phyloP scores from a whole-genome alignment of 768 basidiomycete species.

The Leccinum uliginosum region DNA sequence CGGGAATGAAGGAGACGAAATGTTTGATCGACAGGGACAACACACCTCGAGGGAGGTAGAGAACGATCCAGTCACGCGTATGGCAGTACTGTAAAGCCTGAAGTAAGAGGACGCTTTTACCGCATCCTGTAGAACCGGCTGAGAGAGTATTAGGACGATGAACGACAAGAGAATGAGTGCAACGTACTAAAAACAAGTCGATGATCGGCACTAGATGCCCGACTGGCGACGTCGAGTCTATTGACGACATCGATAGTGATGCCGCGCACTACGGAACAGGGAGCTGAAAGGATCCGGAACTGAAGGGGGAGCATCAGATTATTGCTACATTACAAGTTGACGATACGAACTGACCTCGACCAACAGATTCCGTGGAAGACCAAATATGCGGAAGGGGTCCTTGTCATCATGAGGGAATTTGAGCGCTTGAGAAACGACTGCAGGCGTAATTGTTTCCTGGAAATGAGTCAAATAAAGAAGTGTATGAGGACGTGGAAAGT shows the following conservation, averaged over 20 bases:
- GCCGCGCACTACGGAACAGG: slow-evolving; percentile 68
- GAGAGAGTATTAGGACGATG: slow-evolving; percentile 3
- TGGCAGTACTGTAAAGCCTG: slow-evolving; percentile 72
- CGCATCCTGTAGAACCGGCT: slow-evolving; percentile 74
- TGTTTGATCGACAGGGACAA: background rate
- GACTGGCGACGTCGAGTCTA: slow-evolving; percentile 47
- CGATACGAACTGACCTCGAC: slow-evolving; percentile 55
- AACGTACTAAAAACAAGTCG: slow-evolving; percentile 64
- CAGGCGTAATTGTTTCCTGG: slow-evolving; percentile 31
- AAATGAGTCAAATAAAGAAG: background rate
- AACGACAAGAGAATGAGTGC: background rate
- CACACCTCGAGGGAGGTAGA: slow-evolving; percentile 80
- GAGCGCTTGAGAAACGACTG: slow-evolving; percentile 42
- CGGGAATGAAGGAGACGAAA: background rate
- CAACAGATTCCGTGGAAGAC: slow-evolving; percentile 64
- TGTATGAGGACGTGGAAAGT: background rate
- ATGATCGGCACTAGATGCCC: slow-evolving; percentile 45
- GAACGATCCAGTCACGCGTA: slow-evolving; percentile 68
- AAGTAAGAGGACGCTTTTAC: slow-evolving; percentile 75
- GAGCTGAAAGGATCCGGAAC: slow-evolving; percentile 67
- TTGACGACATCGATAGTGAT: slow-evolving; percentile 56
- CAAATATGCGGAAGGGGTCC: slow-evolving; percentile 59
- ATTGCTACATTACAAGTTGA: background rate
- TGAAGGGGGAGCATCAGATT: slow-evolving; percentile 22
- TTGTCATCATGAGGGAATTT: slow-evolving; percentile 42